These are phyloP conservation scores for Penicillium sclerotiorum DNA, from an alignment of 2,329 filamentous ascomycete species.

Conservation along the genomic window DNA sequence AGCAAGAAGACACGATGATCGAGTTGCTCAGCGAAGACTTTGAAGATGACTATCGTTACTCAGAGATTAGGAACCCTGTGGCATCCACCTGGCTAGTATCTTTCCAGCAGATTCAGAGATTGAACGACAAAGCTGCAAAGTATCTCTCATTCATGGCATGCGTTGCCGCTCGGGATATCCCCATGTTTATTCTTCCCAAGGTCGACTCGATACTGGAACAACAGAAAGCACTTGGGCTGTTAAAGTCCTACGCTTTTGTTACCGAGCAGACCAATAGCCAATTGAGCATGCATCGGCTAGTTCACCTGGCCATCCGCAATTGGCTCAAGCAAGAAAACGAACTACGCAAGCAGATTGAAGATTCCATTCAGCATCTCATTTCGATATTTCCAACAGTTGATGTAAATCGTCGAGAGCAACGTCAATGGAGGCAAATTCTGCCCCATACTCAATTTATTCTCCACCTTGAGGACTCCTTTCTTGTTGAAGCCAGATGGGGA, in stretches of 20 bases:
- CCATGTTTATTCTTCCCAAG: slow-evolving; percentile 15
- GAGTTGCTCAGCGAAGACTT: slow-evolving; percentile 18
- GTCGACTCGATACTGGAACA: background rate
- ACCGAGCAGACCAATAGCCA: background rate
- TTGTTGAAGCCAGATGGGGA: background rate
- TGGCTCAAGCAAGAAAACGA: slow-evolving; percentile 13
- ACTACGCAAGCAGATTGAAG: background rate
- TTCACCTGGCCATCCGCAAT: slow-evolving; percentile 17
- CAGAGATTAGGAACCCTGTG: slow-evolving; percentile 14
- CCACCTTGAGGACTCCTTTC: background rate
- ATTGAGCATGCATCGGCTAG: slow-evolving; percentile 18
- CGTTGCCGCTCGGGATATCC: slow-evolving; percentile 16
- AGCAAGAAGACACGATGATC: slow-evolving; percentile 5
- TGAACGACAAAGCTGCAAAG: slow-evolving; percentile 2
- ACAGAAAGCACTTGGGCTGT: slow-evolving; percentile 15
- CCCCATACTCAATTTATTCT: slow-evolving; percentile 9
- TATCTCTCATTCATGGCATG: slow-evolving; percentile 21
- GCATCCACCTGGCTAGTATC: slow-evolving; percentile 18
- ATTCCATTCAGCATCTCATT: slow-evolving; percentile 3
- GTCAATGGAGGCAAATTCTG: slow-evolving; percentile 16
- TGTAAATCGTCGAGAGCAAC: no score
- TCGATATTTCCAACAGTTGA: slow-evolving; percentile 9
- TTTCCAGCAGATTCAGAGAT: slow-evolving; percentile 16
- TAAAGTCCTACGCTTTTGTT: slow-evolving; percentile 18
- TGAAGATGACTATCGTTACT: slow-evolving; percentile 15